Base-by-base conservation (phyloP, 2,329 filamentous ascomycete species). In the Aspergillus brasiliensis region DNA sequence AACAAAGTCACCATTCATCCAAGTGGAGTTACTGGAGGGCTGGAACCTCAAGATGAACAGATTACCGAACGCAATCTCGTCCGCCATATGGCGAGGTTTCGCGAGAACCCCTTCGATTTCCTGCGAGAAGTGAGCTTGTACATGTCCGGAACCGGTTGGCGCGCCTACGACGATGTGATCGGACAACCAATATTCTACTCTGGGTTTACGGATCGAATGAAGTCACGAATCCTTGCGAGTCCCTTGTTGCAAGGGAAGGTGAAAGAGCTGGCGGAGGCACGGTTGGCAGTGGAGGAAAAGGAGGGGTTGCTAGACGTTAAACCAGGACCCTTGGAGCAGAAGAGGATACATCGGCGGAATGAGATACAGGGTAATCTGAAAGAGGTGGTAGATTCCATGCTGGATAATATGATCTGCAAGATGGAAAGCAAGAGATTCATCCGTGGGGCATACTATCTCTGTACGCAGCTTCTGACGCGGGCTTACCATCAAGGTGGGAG, bases 381-480 rank as follows among this genome's bases (percentile, higher is more conserved):
- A 57, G 88, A 97, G 71, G 88, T 97, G 4, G 90, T 91, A 3
- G 91, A 95, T 64, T 88, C 89, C 65, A 88, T 95, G 84, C 91
- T 92, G 23, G 92, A 97, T 72, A 87, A 89, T 64, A 98, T 99
- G 95, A 97, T 99, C 63, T 98, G 94, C 84, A 99, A 99, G 78
- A 94, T 98, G 84, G 95, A 99, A 77, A 96, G 90, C 81, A 96
- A 93, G 73, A 82, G 86, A 2, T 98, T 98, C 72, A 97, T 99
- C 67, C 83, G 95, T 51, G 87, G 91, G 23, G 94, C 95, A 49
- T 98, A 98, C 74, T 99, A 97, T 74, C 73, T 97, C 40, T 83
- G 83, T 51, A 96, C 93, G 1, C 94, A 98, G 77, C 82, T 98
- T 49, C 81, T 98, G 62, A 96, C 94, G 4, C 83, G 95, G 62